Base-by-base conservation (phyloP, 1,284 basidiomycete genomes). In the Cystobasidiaceae sp. region DNA sequence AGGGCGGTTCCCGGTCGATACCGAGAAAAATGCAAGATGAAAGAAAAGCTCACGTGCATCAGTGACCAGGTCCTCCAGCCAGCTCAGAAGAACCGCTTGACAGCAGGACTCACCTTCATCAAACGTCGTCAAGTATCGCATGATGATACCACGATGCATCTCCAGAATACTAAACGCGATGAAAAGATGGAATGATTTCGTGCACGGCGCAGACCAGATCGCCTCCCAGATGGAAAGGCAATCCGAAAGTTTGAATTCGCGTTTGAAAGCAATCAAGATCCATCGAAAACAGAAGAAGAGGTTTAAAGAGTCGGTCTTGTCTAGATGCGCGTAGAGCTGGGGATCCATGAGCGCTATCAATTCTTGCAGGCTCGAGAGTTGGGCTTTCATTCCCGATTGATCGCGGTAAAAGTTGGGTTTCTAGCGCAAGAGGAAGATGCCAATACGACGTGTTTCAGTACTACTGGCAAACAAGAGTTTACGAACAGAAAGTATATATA, bases 221-320 rank as follows among this genome's bases (percentile, higher is more conserved):
- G 91, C 73, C 77, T 99, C 96, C 96, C 96, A 99, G 7, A 98
- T 79, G 21, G 84, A 82, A 33, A 93, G 80, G 27, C 97, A 88
- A 57, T 94, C 88, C 34, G 88, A 83, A 77, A 97, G 93, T 1
- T 85, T 79, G 76, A 98, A 97, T 77, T 98, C 94, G 67, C 94
- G 87, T 78, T 97, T 97, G 83, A 96, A 97, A 0, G 86, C 80
- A 69, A 69, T 71, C 55, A 80, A 63, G 28, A 78, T 76, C 75
- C 81, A 93, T 82, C 93, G 85, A 83, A 96, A 98, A 77, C 92
- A 96, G 82, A 97, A 97, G 81, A 99, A 99, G 32, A 99, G 78
- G 77, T 98, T 97, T 67, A 98, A 81, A 1, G 85, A 87, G 67
- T 93, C 93, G 0, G 86, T 87, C 78, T 88, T 88, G 76, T 97